Base-by-base conservation (phyloP, 2,329 filamentous ascomycete species). In the Samsoniella hepiali region DNA sequence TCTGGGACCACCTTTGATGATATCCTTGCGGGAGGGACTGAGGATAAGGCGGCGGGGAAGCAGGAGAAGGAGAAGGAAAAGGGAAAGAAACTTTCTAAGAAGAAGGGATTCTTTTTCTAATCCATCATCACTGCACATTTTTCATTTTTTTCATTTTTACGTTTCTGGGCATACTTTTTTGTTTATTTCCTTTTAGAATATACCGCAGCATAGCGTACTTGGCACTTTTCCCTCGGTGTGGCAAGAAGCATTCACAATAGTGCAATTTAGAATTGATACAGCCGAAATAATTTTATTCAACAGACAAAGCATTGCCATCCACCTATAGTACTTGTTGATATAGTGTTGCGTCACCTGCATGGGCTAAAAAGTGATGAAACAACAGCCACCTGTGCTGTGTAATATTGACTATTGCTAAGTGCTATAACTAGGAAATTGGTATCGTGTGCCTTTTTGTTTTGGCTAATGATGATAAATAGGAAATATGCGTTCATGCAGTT, bases 1-100 rank as follows among this genome's bases (percentile, higher is more conserved):
- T 69, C 74, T 11, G 74, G 77, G 3, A 73, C 76, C 34, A 82
- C 80, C 0, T 82, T 82, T 69, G 80, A 82, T 65, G 80, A 82
- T 56, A 82, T 82, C 42, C 70, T 82, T 31, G 75, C 76, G 9
- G 72, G 71, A 36, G 65, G 69, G n/a, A 68, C 67, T 11, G 67
- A 74, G 49, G 68, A 69, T 9, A 73, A 74, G 74, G 63, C 69
- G 42, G 77, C 78, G 54, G n/a, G 32, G 17, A 62, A 63, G 31
- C 55, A 56, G 58, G 49, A 60, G 29, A 74, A 79, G 77, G 70
- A 79, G 77, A 72, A 72, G 73, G 49, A 71, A 36, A 53, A 53
- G 50, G 32, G 73, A 79, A 78, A 72, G 73, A 56, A 72, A 77
- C 55, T 79, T 78, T 67, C 79, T 78, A 67, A 29, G 9, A 65